Evolutionary conservation across 345 rosid genomes (phyloP), one percentile per base, ranked within the genome.

Genomic region (Trapa bicornis): DNA sequence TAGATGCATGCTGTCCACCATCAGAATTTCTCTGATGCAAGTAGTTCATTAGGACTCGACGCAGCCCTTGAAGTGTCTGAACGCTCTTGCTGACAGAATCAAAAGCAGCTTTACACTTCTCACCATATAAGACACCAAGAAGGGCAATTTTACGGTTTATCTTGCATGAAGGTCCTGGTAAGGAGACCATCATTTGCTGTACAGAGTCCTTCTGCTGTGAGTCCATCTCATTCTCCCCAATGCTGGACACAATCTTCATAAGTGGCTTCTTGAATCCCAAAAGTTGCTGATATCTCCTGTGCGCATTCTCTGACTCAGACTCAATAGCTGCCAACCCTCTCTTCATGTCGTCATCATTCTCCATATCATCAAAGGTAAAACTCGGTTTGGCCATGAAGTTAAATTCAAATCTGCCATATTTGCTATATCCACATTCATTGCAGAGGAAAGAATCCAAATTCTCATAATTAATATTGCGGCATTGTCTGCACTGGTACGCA

Each of bases 31-130:
- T 94, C 81, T 84, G 96, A 83, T 91, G 97, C 84, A 94, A 83
- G 79, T 91, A 94, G 74, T 76, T 89, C 99, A 94, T 94, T 74
- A 94, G 72, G 80, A 91, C 97, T 68, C 89, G 80, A 66, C 99
- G 99, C 76, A 94, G 91, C 61, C 99, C 99, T 80, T 94, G 97
- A 65, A 94, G 85, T 12, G 97, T 94, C 83, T 94, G 99, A 61
- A 94, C 99, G 79, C 97, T 94, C 84, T 94, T 94, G 84, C 95
- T 91, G 66, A 94, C 99, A 73, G 99, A 94, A 79, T 91, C 99
- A 83, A 94, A 94, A 76, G 99, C 99, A 75, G 97, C 97, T 80
- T 94, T 94, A 86, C 97, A 94, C 76, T 94, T 94, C 82, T 94
- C 99, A 78, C 96, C 97, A 78, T 94, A 94, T 37, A 94, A 80